Conservation (phyloP, 208 protist genomes). For the Acanthamoeba triangularis region DNA sequence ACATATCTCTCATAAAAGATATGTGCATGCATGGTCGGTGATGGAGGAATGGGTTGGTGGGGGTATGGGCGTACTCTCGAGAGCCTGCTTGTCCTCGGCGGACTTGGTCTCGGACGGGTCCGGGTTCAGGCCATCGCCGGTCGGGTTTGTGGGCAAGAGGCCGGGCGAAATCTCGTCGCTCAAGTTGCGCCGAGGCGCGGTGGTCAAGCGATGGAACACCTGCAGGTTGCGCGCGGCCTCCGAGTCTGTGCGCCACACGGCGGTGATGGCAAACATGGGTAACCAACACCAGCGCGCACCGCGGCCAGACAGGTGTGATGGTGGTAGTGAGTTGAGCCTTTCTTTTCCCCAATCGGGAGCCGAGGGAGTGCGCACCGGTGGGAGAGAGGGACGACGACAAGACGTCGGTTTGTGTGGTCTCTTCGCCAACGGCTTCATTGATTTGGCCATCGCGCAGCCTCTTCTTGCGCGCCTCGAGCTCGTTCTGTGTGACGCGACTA, state of each 20-base stretch:
- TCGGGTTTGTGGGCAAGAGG: background rate
- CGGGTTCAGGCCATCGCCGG: background rate
- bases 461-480: conserved; percentile 26
- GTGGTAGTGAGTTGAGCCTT: too few relatives aligned
- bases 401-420: background rate
- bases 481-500: background rate
- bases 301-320: too few relatives aligned
- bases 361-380: too few relatives aligned
- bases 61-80: background rate
- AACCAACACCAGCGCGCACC: too few relatives aligned
- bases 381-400: background rate
- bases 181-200: background rate
- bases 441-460: background rate
- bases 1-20: background rate
- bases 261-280: too few relatives aligned
- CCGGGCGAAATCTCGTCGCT: background rate
- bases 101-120: background rate
- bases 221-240: background rate
- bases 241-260: background rate
- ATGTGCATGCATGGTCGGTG: background rate
- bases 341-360: too few relatives aligned
- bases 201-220: background rate
- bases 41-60: background rate
- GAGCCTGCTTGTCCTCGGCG: background rate
- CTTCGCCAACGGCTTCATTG: background rate